Conservation (phyloP, 2,329 filamentous ascomycete genomes). For the Daldinia sp. region DNA sequence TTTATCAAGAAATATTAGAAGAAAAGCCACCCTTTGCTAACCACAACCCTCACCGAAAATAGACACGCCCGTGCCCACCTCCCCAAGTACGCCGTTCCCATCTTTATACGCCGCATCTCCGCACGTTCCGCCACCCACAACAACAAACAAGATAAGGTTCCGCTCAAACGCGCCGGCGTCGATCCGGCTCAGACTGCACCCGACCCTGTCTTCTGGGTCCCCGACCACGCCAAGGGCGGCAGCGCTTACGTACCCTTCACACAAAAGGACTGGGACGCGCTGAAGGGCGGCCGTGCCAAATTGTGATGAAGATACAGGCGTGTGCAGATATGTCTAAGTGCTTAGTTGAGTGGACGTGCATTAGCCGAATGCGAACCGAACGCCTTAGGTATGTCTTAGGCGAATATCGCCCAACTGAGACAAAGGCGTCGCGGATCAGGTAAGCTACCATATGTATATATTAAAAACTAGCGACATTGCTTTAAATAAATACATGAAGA, state of each 20-base stretch:
- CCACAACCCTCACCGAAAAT: background rate
- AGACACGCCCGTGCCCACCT: slow-evolving; percentile 69
- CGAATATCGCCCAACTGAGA: background rate
- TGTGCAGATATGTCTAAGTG: background rate
- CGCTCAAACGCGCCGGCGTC: slow-evolving; percentile 74
- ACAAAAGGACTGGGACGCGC: slow-evolving; percentile 67
- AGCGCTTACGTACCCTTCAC: slow-evolving; percentile 71
- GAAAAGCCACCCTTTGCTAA: slow-evolving; percentile 5
- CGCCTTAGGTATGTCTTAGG: background rate
- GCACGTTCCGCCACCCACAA: slow-evolving; percentile 75
- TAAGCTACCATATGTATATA: background rate
- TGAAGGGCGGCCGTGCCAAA: slow-evolving; percentile 60
- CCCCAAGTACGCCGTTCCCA: slow-evolving; percentile 79
- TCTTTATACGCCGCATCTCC: slow-evolving; percentile 75
- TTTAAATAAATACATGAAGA: background rate
- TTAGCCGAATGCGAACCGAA: background rate
- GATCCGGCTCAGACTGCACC: slow-evolving; percentile 63
- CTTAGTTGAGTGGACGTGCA: background rate
- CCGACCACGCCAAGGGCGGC: slow-evolving; percentile 65
- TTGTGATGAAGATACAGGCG: slow-evolving; percentile 52
- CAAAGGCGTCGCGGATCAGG: background rate
- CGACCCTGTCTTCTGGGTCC: slow-evolving; percentile 67
- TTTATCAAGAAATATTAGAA: background rate
- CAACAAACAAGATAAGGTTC: slow-evolving; percentile 84
- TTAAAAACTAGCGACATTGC: background rate